These are phyloP conservation scores for Botrytis elliptica DNA, from an alignment of 2,329 filamentous ascomycete genomes.

Conservation along the genomic window DNA sequence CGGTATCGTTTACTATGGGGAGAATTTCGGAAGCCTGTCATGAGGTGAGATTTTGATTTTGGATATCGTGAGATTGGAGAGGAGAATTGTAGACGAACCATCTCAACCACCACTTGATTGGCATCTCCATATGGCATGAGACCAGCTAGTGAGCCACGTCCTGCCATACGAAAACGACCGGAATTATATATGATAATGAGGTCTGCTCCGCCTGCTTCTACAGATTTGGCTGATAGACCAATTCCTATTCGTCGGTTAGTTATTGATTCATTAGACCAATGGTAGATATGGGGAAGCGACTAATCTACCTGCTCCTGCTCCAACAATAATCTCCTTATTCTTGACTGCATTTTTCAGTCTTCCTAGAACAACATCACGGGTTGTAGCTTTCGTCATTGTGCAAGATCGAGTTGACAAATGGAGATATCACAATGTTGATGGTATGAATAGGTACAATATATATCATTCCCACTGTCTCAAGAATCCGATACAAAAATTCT, in stretches of 20 bases:
- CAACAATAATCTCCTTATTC: slow-evolving; percentile 59
- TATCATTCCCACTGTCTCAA: background rate
- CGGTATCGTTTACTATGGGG: slow-evolving; percentile 60
- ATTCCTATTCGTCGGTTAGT: slow-evolving; percentile 48
- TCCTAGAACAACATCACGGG: slow-evolving; percentile 55
- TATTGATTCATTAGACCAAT: background rate
- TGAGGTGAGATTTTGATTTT: background rate
- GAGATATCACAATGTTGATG: background rate
- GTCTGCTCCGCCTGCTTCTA: slow-evolving; percentile 66
- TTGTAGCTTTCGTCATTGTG: slow-evolving; percentile 56
- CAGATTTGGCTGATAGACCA: slow-evolving; percentile 68
- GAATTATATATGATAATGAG: slow-evolving; percentile 73
- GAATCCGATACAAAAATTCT: background rate
- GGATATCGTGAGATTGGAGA: too few species aligned
- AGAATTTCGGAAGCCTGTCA: slow-evolving; percentile 58
- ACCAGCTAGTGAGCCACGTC: slow-evolving; percentile 65
- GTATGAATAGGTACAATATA: background rate
- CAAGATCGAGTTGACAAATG: background rate
- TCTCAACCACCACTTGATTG: slow-evolving; percentile 67
- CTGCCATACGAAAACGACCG: slow-evolving; percentile 71
- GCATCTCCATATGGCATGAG: slow-evolving; percentile 71
- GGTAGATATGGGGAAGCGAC: background rate
- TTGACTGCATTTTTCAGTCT: slow-evolving; percentile 54
- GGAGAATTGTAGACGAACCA: slow-evolving; percentile 41
- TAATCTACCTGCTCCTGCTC: slow-evolving; percentile 58